Evolutionary conservation across 148 eudicot genomes (phyloP), one percentile per base, ranked within the genome.

Genomic region (Simmondsia chinensis): DNA sequence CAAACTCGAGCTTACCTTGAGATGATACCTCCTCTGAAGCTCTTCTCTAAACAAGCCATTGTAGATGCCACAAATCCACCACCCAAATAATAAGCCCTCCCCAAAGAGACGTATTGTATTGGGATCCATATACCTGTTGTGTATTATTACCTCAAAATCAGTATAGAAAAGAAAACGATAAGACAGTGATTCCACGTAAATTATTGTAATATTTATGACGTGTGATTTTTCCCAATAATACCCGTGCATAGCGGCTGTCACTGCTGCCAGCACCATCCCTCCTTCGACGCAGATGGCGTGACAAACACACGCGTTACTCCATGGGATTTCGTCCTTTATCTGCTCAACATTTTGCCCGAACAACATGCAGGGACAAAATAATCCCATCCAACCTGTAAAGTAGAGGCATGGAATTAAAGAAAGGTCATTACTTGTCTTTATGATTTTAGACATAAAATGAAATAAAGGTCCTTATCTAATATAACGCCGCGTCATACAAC

Each of bases 51-150:
- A 69, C 60, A 82, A 59, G 33, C 96, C 73, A 9, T 69, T 82
- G 57, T 87, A 82, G 14, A 82, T 74, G 5, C 84, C 96, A 38
- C 96, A 87, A 49, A 82, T 72, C 93, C 94, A 87, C 96, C 96
- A 87, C 31, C 75, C 70, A 39, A 82, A 87, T 4, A 76, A 33
- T 54, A 87, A 52, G 3, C 88, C 88, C 58, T 87, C 96, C 8
- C 65, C 64, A 9, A 83, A 54, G 33, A 82, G 74, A 56, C 68
- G 59, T n/a, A 68, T 34, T 2, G 88, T 79, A 14, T 72, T 51
- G 6, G 85, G 82, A 60, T 79, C 84, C 9, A 84, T 50, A 39
- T 59, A 65, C 12, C 96, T 87, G 52, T 67, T 28, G 44, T 64
- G 38, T 30, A 69, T 12, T n/a, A n/a, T n/a, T n/a, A n/a, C n/a